phyloP scores from a whole-genome alignment of 139 green algal genomes.

The Desmodesmus armatus region DNA sequence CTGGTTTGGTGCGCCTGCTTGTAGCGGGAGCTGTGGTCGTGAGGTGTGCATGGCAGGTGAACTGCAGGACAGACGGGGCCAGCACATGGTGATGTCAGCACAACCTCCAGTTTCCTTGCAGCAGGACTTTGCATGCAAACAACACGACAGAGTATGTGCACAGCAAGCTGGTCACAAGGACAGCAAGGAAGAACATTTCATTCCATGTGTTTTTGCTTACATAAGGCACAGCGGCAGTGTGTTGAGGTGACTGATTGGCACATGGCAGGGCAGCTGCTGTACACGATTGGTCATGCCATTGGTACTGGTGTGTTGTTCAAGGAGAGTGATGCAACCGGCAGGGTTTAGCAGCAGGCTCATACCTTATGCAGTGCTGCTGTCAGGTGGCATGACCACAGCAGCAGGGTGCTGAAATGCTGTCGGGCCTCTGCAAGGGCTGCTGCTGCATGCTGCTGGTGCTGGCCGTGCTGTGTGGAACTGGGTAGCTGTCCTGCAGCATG shows the following conservation, averaged over 20 bases:
- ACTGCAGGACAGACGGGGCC: background rate
- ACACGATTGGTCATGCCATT: too few species aligned
- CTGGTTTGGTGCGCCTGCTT: background rate
- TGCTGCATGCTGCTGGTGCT: background rate
- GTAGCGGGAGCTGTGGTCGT: background rate
- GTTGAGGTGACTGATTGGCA: too few species aligned
- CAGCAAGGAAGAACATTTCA: too few species aligned
- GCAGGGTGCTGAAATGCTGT: slow-evolving; percentile 1
- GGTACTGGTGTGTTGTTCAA: too few species aligned
- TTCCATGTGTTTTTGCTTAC: too few species aligned
- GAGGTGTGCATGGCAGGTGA: background rate
- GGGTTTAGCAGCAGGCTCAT: background rate
- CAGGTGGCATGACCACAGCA: slow-evolving; percentile 43
- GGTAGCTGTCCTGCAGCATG: background rate
- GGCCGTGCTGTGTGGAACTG: background rate
- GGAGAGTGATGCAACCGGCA: too few species aligned
- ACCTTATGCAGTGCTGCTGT: slow-evolving; percentile 9
- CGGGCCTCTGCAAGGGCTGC: background rate
- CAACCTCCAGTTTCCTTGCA: too few species aligned
- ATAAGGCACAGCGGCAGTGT: too few species aligned
- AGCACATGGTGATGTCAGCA: too few species aligned
- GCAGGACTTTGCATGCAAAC: background rate
- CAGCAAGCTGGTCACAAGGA: too few species aligned
- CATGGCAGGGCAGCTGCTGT: background rate
- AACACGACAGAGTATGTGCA: too few species aligned